Evolutionary conservation across 805 yeast species (phyloP).

Genomic region (Ogataea henricii): DNA sequence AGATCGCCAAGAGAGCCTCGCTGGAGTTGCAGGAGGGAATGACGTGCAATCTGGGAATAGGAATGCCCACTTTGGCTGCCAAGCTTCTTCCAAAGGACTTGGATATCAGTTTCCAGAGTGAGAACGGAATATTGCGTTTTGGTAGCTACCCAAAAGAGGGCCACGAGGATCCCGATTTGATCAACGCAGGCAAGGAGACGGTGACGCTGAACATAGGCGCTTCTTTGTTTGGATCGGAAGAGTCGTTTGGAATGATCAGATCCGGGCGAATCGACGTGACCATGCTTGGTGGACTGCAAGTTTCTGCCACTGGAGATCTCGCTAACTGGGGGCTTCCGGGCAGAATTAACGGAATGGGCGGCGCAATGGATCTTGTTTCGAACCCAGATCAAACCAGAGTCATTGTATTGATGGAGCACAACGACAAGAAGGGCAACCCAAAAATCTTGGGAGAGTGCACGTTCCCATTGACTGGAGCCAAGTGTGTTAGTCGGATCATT

Average conservation of each 20-base stretch:
- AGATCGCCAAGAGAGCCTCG: slow-evolving; percentile 47
- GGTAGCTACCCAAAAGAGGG: slow-evolving; percentile 46
- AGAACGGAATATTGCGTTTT: slow-evolving; percentile 52
- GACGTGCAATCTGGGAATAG: slow-evolving; percentile 50
- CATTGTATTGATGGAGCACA: slow-evolving; percentile 50
- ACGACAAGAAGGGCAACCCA: slow-evolving; percentile 47
- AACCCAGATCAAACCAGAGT: slow-evolving; percentile 47
- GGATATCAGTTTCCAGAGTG: slow-evolving; percentile 46
- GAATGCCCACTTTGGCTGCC: slow-evolving; percentile 53
- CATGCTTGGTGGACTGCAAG: slow-evolving; percentile 52
- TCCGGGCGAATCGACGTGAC: slow-evolving; percentile 47
- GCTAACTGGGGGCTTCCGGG: slow-evolving; percentile 59
- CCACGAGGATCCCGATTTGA: slow-evolving; percentile 47
- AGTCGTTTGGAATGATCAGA: slow-evolving; percentile 51
- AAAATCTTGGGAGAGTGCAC: slow-evolving; percentile 46
- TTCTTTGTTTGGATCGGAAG: slow-evolving; percentile 50
- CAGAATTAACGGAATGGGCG: slow-evolving; percentile 54
- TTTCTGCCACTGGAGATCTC: slow-evolving; percentile 47
- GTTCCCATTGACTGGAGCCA: slow-evolving; percentile 51
- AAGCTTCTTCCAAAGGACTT: slow-evolving; percentile 38
- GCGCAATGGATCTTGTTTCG: slow-evolving; percentile 55
- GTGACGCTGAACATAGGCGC: slow-evolving; percentile 48
- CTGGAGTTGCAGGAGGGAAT: slow-evolving; percentile 47
- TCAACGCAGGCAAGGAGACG: slow-evolving; percentile 55
- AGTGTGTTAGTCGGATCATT: slow-evolving; percentile 47